Conservation (phyloP, 805 yeast species). For the Komagataella ulmi region DNA sequence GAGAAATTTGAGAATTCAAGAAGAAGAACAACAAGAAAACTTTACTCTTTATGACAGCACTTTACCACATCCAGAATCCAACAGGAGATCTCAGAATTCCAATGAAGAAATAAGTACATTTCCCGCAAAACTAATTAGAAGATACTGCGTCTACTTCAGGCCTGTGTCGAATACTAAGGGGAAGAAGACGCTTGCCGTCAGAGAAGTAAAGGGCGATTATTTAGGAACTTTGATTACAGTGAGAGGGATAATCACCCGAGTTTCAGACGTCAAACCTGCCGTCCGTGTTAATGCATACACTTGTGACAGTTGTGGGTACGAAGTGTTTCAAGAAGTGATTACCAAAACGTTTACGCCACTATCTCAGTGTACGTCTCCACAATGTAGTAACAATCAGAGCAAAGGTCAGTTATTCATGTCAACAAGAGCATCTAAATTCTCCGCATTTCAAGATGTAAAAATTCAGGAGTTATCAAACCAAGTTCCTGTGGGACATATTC, state of each 20-base stretch:
- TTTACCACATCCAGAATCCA: slow-evolving; percentile 3
- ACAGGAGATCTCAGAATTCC: slow-evolving; percentile 3
- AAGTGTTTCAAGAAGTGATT: slow-evolving; percentile 89
- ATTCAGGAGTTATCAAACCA: slow-evolving; percentile 91
- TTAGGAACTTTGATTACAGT: slow-evolving; percentile 84
- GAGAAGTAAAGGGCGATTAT: slow-evolving; percentile 75
- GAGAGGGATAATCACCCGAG: slow-evolving; percentile 90
- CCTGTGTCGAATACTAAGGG: slow-evolving; percentile 43
- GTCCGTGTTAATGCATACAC: slow-evolving; percentile 89
- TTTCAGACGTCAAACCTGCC: slow-evolving; percentile 90
- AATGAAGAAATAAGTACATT: slow-evolving; percentile 34
- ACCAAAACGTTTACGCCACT: slow-evolving; percentile 80
- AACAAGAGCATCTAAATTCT: slow-evolving; percentile 91
- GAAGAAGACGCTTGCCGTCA: slow-evolving; percentile 63
- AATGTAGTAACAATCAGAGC: slow-evolving; percentile 65
- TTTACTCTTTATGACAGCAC: slow-evolving; percentile 20
- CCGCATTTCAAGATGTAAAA: slow-evolving; percentile 90
- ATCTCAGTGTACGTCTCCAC: slow-evolving; percentile 69
- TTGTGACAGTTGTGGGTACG: slow-evolving; percentile 95
- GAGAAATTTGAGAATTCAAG: slow-evolving; percentile 62
- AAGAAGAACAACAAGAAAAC: slow-evolving; percentile 50
- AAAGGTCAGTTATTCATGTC: slow-evolving; percentile 86
- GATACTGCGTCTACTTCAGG: slow-evolving; percentile 77
- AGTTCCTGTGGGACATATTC: slow-evolving; percentile 97
- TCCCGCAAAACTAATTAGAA: slow-evolving; percentile 76